Evolutionary conservation across 805 yeast species (phyloP).

Genomic region (Candida nemodendra): DNA sequence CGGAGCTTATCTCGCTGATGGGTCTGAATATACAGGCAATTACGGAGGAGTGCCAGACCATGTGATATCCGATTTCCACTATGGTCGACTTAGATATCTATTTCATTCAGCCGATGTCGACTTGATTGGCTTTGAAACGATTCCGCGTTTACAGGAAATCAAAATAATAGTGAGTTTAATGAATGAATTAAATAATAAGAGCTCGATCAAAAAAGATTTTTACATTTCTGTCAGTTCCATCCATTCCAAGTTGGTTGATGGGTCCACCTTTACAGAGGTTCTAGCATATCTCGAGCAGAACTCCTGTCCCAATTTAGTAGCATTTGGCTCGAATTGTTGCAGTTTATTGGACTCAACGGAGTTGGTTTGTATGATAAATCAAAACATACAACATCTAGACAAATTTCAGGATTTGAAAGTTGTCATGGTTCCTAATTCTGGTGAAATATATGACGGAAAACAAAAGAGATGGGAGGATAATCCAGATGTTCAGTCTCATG

Average conservation of each 20-base stretch:
- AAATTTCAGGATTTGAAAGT: conserved; percentile 35
- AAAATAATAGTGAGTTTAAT: conserved; percentile 45
- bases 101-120: conserved; percentile 45
- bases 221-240: conserved; percentile 41
- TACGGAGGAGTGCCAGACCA: conserved; percentile 43
- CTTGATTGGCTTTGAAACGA: conserved; percentile 66
- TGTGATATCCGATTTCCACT: conserved; percentile 50
- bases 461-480: conserved; percentile 41
- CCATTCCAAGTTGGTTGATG: conserved; percentile 45
- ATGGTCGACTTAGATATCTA: conserved; percentile 41
- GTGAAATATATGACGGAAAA: conserved; percentile 57
- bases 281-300: conserved; percentile 23
- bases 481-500: conserved; percentile 9
- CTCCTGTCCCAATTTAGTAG: conserved; percentile 30
- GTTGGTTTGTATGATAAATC: conserved; percentile 35
- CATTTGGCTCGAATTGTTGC: conserved; percentile 72
- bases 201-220: conserved; percentile 15
- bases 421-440: conserved; percentile 73
- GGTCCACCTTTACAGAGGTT: conserved; percentile 40
- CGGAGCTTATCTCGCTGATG: conserved; percentile 66
- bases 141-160: conserved; percentile 62
- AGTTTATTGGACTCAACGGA: conserved; percentile 40
- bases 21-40: conserved; percentile 73
- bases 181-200: conserved; percentile 22
- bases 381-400: conserved; percentile 10